A percentile compares a stretch with the other conserved stretches of the same genome.
Conservation (phyloP, 2,329 filamentous ascomycete genomes). For the Drechslera avenae region DNA sequence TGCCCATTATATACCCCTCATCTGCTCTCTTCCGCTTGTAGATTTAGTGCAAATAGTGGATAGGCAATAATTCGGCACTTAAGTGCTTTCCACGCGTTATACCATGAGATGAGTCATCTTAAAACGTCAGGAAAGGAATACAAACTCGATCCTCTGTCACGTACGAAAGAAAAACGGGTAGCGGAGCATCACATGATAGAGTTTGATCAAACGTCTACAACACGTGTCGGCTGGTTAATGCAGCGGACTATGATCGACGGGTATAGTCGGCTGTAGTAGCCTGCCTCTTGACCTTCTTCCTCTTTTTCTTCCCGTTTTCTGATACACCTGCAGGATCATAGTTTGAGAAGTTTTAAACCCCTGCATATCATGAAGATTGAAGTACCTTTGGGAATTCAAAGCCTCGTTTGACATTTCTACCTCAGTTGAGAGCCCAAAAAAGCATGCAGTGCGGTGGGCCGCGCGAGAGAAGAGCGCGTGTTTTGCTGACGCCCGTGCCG, state of each 20-base stretch:
- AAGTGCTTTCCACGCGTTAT: neutral
- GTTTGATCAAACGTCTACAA: too few relatives aligned
- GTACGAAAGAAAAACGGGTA: too few relatives aligned
- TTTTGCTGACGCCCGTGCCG: slow-evolving; percentile 21
- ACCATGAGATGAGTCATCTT: too few relatives aligned
- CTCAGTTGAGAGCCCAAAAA: neutral
- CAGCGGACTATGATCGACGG: slow-evolving; percentile 5
- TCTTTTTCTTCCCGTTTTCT: slow-evolving; percentile 20
- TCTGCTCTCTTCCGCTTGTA: slow-evolving; percentile 13
- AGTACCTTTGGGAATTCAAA: neutral
- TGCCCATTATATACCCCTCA: slow-evolving; percentile 18
- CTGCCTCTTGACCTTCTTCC: slow-evolving; percentile 18
- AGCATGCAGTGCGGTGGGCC: slow-evolving; percentile 2
- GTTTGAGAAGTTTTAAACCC: slow-evolving; percentile 29
- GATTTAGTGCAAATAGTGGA: slow-evolving; percentile 14
- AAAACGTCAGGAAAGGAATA: too few relatives aligned
- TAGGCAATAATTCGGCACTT: slow-evolving; percentile 4
- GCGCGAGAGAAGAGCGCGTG: slow-evolving; percentile 2
- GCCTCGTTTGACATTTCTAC: neutral
- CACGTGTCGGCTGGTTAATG: too few relatives aligned
- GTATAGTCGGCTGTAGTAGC: slow-evolving; percentile 1
- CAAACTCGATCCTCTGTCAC: too few relatives aligned
- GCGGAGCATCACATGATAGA: too few relatives aligned
- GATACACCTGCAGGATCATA: slow-evolving; percentile 25
- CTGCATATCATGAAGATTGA: slow-evolving; percentile 12